phyloP scores from a whole-genome alignment of 345 rosid genomes.

The Eucalyptus tenuipes region DNA sequence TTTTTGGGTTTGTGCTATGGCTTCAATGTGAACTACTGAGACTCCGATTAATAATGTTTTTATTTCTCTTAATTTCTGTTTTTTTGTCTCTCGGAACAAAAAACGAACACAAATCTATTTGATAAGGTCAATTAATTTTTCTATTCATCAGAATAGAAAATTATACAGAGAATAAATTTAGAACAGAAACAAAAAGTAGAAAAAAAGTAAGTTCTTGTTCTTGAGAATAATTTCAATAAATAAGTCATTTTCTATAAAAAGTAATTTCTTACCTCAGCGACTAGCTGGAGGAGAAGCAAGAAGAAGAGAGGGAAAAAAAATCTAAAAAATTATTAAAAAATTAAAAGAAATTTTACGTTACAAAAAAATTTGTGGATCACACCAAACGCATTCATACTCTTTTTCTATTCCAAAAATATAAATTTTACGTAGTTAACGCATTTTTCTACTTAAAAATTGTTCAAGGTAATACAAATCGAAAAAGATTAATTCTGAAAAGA shows the following conservation, averaged over 20 bases:
- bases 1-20: not conserved
- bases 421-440: rapidly evolving
- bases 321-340: too few species aligned
- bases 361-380: rapidly evolving
- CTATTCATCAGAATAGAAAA: rapidly evolving
- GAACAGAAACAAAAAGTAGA: rapidly evolving
- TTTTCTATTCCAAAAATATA: too few species aligned
- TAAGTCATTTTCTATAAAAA: too few species aligned
- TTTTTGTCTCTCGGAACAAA: too few species aligned
- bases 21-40: too few species aligned
- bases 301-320: too few species aligned
- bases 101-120: rapidly evolving
- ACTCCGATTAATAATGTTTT: rapidly evolving
- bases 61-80: too few species aligned
- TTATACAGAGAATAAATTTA: rapidly evolving
- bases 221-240: rapidly evolving
- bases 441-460: too few species aligned
- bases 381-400: rapidly evolving
- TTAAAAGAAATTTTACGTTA: too few species aligned
- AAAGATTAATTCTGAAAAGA: rapidly evolving
- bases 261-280: rapidly evolving
- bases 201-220: rapidly evolving
- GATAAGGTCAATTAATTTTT: too few species aligned
- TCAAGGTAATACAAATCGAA: rapidly evolving
- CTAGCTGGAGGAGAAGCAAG: too few species aligned